Evolutionary conservation across 2,329 filamentous ascomycete species (phyloP), one percentile per base, ranked within the genome.

Genomic region (Neocucurbitaria cava): DNA sequence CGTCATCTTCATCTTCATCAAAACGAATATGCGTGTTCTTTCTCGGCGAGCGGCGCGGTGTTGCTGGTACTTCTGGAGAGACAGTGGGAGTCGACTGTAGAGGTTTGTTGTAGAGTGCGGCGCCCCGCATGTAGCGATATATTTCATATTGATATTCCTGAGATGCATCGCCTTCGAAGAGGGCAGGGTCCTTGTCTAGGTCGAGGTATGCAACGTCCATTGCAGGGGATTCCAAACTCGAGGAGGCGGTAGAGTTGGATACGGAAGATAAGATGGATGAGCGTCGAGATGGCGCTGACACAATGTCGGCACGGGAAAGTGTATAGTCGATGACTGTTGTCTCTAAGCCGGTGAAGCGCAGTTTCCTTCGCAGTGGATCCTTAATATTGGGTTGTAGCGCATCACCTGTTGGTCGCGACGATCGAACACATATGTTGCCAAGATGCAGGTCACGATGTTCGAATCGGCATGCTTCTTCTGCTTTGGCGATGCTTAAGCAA

Each of bases 321-420:
- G 87, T 88, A 70, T 89, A 89, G 69, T 89, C 87, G 61, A 89
- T 89, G 21, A 89, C 81, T 0, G 87, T 88, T 1, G 85, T 85
- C 61, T 87, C 83, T 3, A 88, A 72, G 1, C 78, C 77, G 13
- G 83, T 85, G 52, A 85, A 79, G 2, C 81, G 79, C 21, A 87
- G 68, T 38, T 78, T 81, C 20, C 69, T 66, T 13, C 62, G 61
- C 10, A 70, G 38, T 5, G 72, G 71, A 17, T 68, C 64, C n/a
- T 75, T 75, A 53, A 80, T 73, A 1, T 70, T 56, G 0, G 65
- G 62, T 15, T 67, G 45, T 17, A 54, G 52, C 31, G 74, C 67
- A 17, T 71, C 72, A n/a, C 66, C 56, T 11, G 54, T 54, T 13
- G 53, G 35, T 7, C 60, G 56, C 17, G 62, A 64, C 5, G 69